phyloP scores from a whole-genome alignment of 164 flowering plant species.

The Nelumbo lutea region DNA sequence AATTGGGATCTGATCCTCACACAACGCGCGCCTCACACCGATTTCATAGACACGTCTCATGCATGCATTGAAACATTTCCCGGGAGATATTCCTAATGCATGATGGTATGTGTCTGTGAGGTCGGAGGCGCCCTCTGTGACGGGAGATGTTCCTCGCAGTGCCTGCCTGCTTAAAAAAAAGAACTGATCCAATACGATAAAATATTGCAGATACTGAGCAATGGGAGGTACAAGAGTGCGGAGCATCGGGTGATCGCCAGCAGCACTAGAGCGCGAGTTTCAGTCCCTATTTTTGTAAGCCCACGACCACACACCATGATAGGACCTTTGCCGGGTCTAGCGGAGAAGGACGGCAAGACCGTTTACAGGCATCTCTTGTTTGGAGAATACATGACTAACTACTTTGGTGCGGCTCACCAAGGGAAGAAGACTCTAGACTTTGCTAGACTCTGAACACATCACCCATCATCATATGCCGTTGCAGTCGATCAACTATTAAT shows the following conservation, averaged over 20 bases:
- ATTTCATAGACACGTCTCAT: no score
- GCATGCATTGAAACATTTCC: no score
- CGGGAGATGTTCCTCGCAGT: no score
- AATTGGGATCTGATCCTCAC: neutral
- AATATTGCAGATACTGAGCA: conserved; percentile 21
- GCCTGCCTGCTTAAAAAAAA: no score
- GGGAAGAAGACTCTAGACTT: conserved; percentile 19
- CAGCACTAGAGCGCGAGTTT: conserved; percentile 9
- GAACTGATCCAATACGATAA: no score
- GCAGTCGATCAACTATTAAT: no score
- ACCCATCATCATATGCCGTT: no score
- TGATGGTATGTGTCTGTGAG: neutral
- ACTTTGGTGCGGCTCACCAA: conserved; percentile 9
- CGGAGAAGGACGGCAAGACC: conserved; percentile 18
- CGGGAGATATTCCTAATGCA: neutral
- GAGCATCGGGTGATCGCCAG: conserved; percentile 18
- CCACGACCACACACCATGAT: conserved; percentile 16
- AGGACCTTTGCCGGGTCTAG: conserved; percentile 15
- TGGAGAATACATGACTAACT: conserved; percentile 23
- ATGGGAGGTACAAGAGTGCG: conserved; percentile 20
- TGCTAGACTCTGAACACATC: conserved; percentile 5
- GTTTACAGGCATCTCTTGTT: conserved; percentile 12
- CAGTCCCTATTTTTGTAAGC: conserved; percentile 17
- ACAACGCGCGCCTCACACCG: neutral
- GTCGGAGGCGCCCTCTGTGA: no score